Conservation (phyloP, 345 rosid genomes). For the Citrus australasica region DNA sequence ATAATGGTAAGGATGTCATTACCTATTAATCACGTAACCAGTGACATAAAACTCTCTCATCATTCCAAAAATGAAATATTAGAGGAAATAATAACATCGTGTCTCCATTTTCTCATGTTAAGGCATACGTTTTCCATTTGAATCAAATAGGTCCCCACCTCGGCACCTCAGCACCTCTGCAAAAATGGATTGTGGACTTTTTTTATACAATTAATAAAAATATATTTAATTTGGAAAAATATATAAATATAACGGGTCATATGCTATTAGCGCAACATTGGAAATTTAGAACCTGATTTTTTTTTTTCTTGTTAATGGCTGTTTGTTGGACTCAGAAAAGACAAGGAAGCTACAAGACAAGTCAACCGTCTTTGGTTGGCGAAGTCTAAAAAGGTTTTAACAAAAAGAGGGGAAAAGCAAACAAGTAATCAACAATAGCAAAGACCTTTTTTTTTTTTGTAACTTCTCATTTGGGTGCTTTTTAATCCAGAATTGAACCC, state of each 20-base stretch:
- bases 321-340: slow-evolving; percentile 1
- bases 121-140: not conserved
- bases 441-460: not conserved
- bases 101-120: not conserved
- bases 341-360: slow-evolving; percentile 12
- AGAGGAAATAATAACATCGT: not conserved
- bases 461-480: not conserved
- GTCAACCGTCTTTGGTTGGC: slow-evolving; percentile 33
- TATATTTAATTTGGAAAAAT: no score
- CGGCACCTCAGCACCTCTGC: no score
- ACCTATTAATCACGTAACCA: not conserved
- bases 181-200: not conserved
- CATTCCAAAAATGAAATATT: no score
- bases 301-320: not conserved
- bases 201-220: no score
- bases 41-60: no score
- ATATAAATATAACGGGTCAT: not conserved
- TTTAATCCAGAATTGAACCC: not conserved
- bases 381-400: slow-evolving; percentile 24
- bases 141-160: not conserved
- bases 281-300: not conserved
- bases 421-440: not conserved
- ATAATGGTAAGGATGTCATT: slow-evolving; percentile 3
- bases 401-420: not conserved
- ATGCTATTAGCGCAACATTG: not conserved